Percentiles rank a stretch among this genome's conserved stretches.
phyloP scores from a whole-genome alignment of 352 stramenopile genomes.

The Aphanomyces cochlioides region DNA sequence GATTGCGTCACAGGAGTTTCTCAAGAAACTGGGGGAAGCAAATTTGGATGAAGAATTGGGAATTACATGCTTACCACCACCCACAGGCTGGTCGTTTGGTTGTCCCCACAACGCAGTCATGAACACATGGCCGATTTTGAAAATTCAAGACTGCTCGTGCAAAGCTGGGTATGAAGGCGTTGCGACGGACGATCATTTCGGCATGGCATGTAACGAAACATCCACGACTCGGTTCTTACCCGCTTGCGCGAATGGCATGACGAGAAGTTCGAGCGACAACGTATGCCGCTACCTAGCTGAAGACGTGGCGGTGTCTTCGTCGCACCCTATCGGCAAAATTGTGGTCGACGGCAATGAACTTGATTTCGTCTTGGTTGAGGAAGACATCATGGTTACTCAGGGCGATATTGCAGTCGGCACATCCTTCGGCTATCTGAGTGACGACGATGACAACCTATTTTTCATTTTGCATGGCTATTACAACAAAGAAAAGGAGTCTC shows the following conservation, averaged over 20 bases:
- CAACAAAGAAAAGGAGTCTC: constrained; percentile 70
- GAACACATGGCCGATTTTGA: constrained; percentile 46
- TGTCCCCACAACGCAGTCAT: constrained; percentile 51
- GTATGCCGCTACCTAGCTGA: constrained; percentile 65
- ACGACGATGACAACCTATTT: constrained; percentile 13
- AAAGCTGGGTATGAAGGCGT: constrained; percentile 42
- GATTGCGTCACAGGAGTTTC: not conserved
- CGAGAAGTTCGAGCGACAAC: constrained; percentile 10
- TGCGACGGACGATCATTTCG: not conserved
- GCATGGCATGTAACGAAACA: constrained; percentile 17
- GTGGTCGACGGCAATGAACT: constrained; percentile 79
- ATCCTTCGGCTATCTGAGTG: constrained; percentile 24
- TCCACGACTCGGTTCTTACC: not conserved
- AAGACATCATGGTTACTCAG: constrained; percentile 73
- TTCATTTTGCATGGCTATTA: constrained; percentile 73
- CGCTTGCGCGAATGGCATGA: constrained; percentile 8
- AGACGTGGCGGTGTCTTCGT: constrained; percentile 41
- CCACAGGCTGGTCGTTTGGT: constrained; percentile 35
- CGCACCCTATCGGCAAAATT: constrained; percentile 36
- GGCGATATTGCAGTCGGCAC: constrained; percentile 66
- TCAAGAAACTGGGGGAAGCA: not conserved
- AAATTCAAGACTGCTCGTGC: constrained; percentile 45
- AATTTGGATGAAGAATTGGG: not conserved
- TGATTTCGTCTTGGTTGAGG: constrained; percentile 70
- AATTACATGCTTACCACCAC: not conserved